Conservation (phyloP, 768 basidiomycete species). For the Auriscalpium microsporum region DNA sequence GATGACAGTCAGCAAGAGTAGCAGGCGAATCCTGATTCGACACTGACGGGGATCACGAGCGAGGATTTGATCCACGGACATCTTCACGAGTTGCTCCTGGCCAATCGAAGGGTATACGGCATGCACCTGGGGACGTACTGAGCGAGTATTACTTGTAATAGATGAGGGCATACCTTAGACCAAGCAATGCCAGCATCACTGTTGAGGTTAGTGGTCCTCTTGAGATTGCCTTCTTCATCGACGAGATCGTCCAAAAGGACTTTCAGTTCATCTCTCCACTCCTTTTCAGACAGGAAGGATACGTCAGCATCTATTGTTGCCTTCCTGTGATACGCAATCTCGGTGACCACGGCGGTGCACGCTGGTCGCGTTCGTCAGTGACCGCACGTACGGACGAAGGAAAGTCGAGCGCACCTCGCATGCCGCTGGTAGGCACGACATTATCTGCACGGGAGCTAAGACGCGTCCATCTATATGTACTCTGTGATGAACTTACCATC, state of each 20-base stretch:
- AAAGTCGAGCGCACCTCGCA: conserved; percentile 38
- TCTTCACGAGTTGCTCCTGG: conserved; percentile 38
- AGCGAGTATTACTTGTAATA: not conserved
- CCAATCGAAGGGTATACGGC: conserved; percentile 49
- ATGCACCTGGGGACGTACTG: conserved; percentile 35
- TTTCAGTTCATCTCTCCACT: conserved; percentile 50
- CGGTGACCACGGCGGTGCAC: conserved; percentile 60
- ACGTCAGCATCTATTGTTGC: conserved; percentile 50
- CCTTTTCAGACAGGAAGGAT: conserved; percentile 44
- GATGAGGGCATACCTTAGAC: conserved; percentile 36
- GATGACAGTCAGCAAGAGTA: not conserved
- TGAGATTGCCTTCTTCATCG: conserved; percentile 49
- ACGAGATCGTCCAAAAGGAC: conserved; percentile 51
- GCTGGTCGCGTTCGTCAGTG: conserved; percentile 27
- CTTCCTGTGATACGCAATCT: conserved; percentile 48
- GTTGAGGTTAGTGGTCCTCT: conserved; percentile 44
- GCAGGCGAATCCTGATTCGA: not conserved
- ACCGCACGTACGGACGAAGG: not conserved
- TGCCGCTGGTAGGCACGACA: conserved; percentile 58
- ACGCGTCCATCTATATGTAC: not conserved
- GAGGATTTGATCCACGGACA: conserved; percentile 46
- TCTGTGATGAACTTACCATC: conserved; percentile 32
- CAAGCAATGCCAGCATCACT: conserved; percentile 56
- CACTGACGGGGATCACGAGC: conserved; percentile 36
- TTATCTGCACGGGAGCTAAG: conserved; percentile 30